A percentile compares a stretch with the other conserved stretches of the same genome.
Evolutionary conservation across 108 stramenopile species (phyloP).

Genomic region (Conticribra weissflogii): DNA sequence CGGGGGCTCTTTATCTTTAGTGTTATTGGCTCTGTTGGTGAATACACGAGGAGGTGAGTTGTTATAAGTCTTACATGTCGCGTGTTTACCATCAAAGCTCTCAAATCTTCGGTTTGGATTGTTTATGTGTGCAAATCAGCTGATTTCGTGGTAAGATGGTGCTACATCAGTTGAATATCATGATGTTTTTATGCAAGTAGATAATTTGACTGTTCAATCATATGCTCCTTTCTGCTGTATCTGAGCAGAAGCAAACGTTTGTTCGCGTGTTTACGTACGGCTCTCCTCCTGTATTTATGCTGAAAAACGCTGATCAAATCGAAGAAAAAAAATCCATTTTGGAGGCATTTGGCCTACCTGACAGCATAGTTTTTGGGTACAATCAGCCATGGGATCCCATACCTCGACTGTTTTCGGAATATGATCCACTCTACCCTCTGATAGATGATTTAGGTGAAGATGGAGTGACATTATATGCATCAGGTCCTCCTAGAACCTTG

Average conservation of each 20-base stretch:
- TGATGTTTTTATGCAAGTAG: background rate
- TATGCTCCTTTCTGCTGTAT: no score
- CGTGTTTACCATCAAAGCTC: background rate
- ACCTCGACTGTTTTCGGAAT: constrained; percentile 58
- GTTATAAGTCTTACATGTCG: background rate
- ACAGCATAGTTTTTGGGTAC: constrained; percentile 66
- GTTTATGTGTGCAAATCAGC: constrained; percentile 23
- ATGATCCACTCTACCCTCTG: constrained; percentile 86
- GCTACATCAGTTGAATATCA: background rate
- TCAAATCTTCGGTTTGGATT: no score
- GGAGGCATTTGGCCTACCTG: constrained; percentile 60
- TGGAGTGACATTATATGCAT: constrained; percentile 67
- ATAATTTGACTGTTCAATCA: no score
- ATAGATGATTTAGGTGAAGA: constrained; percentile 83
- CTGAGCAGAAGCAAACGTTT: constrained; percentile 39
- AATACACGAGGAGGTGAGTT: constrained; percentile 54
- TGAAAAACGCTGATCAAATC: constrained; percentile 1
- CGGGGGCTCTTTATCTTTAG: constrained; percentile 76
- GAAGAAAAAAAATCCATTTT: no score
- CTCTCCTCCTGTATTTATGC: constrained; percentile 64
- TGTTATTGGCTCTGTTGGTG: constrained; percentile 60
- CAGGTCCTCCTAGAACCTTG: constrained; percentile 77
- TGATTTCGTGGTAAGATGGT: constrained; percentile 48
- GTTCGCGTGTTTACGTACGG: constrained; percentile 75
- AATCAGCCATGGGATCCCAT: constrained; percentile 90